Evolutionary conservation across 2,329 filamentous ascomycete genomes (phyloP).

Genomic region (Aureobasidium uvarum): DNA sequence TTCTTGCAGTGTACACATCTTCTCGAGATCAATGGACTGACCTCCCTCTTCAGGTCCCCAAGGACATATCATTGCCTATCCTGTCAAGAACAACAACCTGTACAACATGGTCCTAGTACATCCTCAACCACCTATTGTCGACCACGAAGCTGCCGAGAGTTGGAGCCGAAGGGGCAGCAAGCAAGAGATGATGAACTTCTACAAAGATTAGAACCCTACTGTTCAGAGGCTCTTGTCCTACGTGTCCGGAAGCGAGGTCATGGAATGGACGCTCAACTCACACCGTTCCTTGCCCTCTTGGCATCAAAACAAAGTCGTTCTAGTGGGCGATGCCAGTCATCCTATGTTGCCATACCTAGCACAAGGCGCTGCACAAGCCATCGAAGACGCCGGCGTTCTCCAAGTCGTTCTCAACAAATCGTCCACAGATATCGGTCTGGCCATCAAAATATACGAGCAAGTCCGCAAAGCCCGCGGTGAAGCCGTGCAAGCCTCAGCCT

Average conservation of each 20-base stretch:
- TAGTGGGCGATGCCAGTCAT: neutral
- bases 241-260: neutral
- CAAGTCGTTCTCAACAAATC: neutral
- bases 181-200: slow-evolving; percentile 60
- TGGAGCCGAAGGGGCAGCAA: slow-evolving; percentile 65
- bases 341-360: neutral
- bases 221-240: neutral
- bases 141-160: slow-evolving; percentile 44
- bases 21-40: neutral
- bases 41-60: slow-evolving; percentile 29
- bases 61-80: slow-evolving; percentile 31
- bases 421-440: neutral
- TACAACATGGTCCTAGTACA: slow-evolving; percentile 31
- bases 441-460: neutral
- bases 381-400: neutral
- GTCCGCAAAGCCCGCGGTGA: neutral
- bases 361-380: neutral
- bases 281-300: neutral
- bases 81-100: slow-evolving; percentile 28
- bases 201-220: slow-evolving; percentile 59
- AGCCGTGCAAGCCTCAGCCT: slow-evolving; percentile 34
- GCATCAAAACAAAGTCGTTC: neutral
- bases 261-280: neutral
- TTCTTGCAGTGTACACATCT: neutral
- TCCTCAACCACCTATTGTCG: slow-evolving; percentile 19